These are phyloP conservation scores for Cinnamomum chago DNA, from an alignment of 164 flowering plant genomes.

Conservation along the genomic window DNA sequence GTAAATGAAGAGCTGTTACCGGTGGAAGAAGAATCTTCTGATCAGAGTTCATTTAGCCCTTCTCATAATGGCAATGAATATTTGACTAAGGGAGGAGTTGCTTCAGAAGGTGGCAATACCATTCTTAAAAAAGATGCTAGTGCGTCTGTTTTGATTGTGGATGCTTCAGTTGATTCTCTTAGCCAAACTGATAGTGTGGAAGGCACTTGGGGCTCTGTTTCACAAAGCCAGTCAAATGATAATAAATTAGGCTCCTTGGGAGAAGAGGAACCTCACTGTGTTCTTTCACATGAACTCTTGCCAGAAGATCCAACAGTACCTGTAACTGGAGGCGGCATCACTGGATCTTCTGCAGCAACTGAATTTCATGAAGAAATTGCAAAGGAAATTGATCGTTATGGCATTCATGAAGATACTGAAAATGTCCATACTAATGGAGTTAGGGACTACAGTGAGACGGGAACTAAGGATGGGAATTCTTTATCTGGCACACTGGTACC, in stretches of 20 bases:
- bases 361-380: slow-evolving; percentile 11
- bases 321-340: slow-evolving; percentile 1
- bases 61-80: slow-evolving; percentile 13
- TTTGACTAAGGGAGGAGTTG: slow-evolving; percentile 15
- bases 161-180: slow-evolving; percentile 38
- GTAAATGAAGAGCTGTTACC: background rate
- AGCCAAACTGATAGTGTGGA: slow-evolving; percentile 71
- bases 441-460: no score
- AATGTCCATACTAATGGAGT: no score
- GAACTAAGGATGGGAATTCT: no score
- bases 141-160: slow-evolving; percentile 22
- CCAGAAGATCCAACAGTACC: background rate
- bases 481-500: no score
- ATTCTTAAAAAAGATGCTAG: slow-evolving; percentile 21
- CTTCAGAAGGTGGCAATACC: slow-evolving; percentile 25
- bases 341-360: slow-evolving; percentile 10
- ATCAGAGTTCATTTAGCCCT: slow-evolving; percentile 13
- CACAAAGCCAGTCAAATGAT: background rate
- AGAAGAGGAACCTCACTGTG: slow-evolving; percentile 12
- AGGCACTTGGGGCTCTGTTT: slow-evolving; percentile 49
- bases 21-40: slow-evolving; percentile 19
- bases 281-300: background rate
- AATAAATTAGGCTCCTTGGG: slow-evolving; percentile 6
- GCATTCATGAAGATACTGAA: no score
- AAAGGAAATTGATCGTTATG: background rate